Percentiles rank a stretch among this genome's conserved stretches.
These are phyloP conservation scores for Plectosphaerella sp. DNA, from an alignment of 2,329 filamentous ascomycete genomes.

Conservation along the genomic window DNA sequence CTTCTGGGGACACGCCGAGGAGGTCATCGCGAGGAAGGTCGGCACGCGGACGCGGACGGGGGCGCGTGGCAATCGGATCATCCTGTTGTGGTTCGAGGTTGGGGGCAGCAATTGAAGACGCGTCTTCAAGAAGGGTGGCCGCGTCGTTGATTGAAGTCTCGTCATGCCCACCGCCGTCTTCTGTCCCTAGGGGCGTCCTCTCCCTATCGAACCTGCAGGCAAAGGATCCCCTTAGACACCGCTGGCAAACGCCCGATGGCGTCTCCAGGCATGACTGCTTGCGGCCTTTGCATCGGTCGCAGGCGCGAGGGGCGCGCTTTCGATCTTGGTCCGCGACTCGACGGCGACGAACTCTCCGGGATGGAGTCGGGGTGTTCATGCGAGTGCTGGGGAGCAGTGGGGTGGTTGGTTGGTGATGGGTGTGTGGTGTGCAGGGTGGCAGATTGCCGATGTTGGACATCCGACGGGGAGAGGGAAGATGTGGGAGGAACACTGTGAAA, in stretches of 20 bases:
- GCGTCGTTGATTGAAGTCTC: slow-evolving; percentile 3
- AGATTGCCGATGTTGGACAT: too few relatives aligned
- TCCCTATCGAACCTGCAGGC: slow-evolving; percentile 14
- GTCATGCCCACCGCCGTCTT: slow-evolving; percentile 2
- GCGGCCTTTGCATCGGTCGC: slow-evolving; percentile 26
- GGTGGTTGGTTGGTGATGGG: slow-evolving; percentile 21
- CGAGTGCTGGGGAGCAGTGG: neutral
- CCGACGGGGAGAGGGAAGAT: neutral
- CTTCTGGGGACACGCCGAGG: slow-evolving; percentile 8
- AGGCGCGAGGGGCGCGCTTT: slow-evolving; percentile 26
- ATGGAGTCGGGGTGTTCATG: neutral
- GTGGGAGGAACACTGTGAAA: too few relatives aligned
- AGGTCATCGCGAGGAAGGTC: neutral
- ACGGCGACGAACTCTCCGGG: slow-evolving; percentile 11
- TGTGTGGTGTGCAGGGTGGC: slow-evolving; percentile 7
- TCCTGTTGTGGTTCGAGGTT: neutral
- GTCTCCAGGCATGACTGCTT: slow-evolving; percentile 29
- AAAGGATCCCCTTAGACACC: slow-evolving; percentile 19
- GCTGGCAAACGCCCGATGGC: slow-evolving; percentile 17
- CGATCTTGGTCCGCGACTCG: slow-evolving; percentile 26
- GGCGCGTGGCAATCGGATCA: too few relatives aligned
- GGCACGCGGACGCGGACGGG: too few relatives aligned
- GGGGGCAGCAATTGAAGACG: neutral
- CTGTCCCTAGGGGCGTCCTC: neutral
- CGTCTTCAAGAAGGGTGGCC: too few relatives aligned